A percentile compares a stretch with the other conserved stretches of the same genome.
These are phyloP conservation scores for Galeopsis tetrahit DNA, from an alignment of 257 asterid species.

Conservation along the genomic window DNA sequence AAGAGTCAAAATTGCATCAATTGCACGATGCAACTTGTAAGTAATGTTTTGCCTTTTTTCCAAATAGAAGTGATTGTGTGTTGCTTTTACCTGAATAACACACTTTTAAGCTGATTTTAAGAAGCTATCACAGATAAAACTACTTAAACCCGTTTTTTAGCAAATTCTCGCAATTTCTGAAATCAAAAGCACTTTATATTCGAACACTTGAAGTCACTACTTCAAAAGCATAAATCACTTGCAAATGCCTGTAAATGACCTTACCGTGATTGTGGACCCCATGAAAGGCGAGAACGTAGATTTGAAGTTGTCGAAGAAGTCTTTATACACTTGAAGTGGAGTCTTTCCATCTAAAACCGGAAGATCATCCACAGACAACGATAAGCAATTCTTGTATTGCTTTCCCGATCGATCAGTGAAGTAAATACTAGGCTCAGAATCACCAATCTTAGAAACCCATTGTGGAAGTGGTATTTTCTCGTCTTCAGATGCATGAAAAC, in stretches of 20 bases:
- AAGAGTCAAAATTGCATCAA: too few relatives aligned
- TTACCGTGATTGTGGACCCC: slow-evolving; percentile 81
- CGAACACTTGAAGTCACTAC: not conserved
- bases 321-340: slow-evolving; percentile 68
- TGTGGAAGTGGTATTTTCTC: slow-evolving; percentile 54
- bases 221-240: not conserved
- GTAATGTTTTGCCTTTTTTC: not conserved
- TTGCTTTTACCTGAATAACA: not conserved
- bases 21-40: too few relatives aligned
- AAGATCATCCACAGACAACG: slow-evolving; percentile 73
- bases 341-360: slow-evolving; percentile 83
- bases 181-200: not conserved
- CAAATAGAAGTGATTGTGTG: not conserved
- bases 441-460: slow-evolving; percentile 73
- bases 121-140: too few relatives aligned
- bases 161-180: not conserved
- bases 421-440: slow-evolving; percentile 59
- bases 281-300: slow-evolving; percentile 57
- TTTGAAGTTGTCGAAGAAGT: slow-evolving; percentile 70
- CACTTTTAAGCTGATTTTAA: not conserved
- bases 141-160: not conserved
- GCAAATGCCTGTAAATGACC: slow-evolving; percentile 5
- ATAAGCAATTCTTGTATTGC: slow-evolving; percentile 63
- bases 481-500: slow-evolving; percentile 68
- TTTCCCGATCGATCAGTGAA: slow-evolving; percentile 67